Evolutionary conservation across 768 basidiomycete species (phyloP).

Genomic region (Calvatia gigantea): DNA sequence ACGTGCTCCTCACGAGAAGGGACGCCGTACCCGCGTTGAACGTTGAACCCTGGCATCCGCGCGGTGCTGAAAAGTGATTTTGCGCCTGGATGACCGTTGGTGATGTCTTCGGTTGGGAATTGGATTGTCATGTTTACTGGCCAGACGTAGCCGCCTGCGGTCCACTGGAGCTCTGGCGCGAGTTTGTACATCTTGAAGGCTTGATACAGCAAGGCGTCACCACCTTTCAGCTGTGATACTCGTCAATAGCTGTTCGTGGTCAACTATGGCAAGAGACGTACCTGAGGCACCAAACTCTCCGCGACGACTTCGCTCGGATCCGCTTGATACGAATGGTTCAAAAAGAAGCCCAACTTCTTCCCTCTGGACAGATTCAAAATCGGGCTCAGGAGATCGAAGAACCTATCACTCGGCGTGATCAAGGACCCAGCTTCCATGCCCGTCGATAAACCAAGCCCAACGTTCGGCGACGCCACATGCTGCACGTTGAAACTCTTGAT

Average conservation of each 20-base stretch:
- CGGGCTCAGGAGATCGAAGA: slow-evolving; percentile 69
- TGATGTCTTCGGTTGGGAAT: slow-evolving; percentile 43
- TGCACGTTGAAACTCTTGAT: slow-evolving; percentile 57
- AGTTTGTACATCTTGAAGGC: slow-evolving; percentile 77
- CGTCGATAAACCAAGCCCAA: slow-evolving; percentile 14
- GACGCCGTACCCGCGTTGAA: slow-evolving; percentile 17
- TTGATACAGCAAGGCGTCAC: slow-evolving; percentile 72
- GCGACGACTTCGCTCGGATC: slow-evolving; percentile 70
- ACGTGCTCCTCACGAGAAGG: slow-evolving; percentile 19
- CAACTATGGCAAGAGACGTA: slow-evolving; percentile 31
- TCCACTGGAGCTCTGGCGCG: slow-evolving; percentile 71
- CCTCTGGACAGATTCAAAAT: slow-evolving; percentile 72
- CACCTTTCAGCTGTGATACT: slow-evolving; percentile 61
- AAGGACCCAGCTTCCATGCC: too few species aligned
- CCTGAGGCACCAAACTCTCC: slow-evolving; percentile 66
- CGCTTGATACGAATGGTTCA: slow-evolving; percentile 54
- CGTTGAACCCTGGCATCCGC: slow-evolving; percentile 19
- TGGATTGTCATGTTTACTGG: slow-evolving; percentile 69
- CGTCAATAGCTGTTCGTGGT: background rate
- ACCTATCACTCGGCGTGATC: slow-evolving; percentile 68
- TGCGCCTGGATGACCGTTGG: slow-evolving; percentile 14
- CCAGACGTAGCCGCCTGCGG: slow-evolving; percentile 83
- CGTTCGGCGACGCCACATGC: slow-evolving; percentile 26
- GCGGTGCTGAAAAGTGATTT: slow-evolving; percentile 16
- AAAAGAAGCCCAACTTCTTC: slow-evolving; percentile 67